Percentiles rank a stretch among this genome's conserved stretches.
Conservation (phyloP, 75 land plant species). For the Ceratopteris richardii region DNA sequence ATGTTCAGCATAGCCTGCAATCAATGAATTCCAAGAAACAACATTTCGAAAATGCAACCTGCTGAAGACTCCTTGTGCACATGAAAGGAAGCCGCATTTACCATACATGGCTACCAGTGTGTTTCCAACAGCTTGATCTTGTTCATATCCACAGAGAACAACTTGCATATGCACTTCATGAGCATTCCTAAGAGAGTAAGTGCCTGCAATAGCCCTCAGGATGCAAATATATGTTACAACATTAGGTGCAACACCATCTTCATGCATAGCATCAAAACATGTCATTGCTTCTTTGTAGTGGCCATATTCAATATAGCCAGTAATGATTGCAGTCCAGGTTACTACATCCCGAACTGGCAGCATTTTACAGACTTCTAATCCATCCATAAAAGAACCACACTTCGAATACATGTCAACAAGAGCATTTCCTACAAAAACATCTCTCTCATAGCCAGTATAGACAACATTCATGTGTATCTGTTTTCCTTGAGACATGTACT, state of each 20-base stretch:
- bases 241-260: slow-evolving; percentile 21
- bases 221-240: slow-evolving; percentile 19
- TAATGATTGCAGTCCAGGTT: slow-evolving; percentile 43
- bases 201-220: slow-evolving; percentile 29
- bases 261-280: slow-evolving; percentile 22
- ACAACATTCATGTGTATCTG: slow-evolving; percentile 21
- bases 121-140: slow-evolving; percentile 31
- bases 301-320: slow-evolving; percentile 24
- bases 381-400: slow-evolving; percentile 21
- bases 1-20: slow-evolving; percentile 34
- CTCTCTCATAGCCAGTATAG: slow-evolving; percentile 27
- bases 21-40: slow-evolving; percentile 56
- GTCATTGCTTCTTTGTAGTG: slow-evolving; percentile 23
- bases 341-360: slow-evolving; percentile 24
- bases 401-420: slow-evolving; percentile 41
- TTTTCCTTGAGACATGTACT: slow-evolving; percentile 1
- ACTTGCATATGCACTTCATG: slow-evolving; percentile 45
- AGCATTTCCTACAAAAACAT: slow-evolving; percentile 37
- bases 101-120: slow-evolving; percentile 63
- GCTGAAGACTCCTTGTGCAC: slow-evolving; percentile 38
- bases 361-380: slow-evolving; percentile 27
- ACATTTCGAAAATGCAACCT: slow-evolving; percentile 11
- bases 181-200: slow-evolving; percentile 22
- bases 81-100: slow-evolving; percentile 29
- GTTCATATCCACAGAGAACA: slow-evolving; percentile 20